These are phyloP conservation scores for Lunasporangiospora selenospora DNA, from an alignment of 192 early-diverging fungal species.

Conservation along the genomic window DNA sequence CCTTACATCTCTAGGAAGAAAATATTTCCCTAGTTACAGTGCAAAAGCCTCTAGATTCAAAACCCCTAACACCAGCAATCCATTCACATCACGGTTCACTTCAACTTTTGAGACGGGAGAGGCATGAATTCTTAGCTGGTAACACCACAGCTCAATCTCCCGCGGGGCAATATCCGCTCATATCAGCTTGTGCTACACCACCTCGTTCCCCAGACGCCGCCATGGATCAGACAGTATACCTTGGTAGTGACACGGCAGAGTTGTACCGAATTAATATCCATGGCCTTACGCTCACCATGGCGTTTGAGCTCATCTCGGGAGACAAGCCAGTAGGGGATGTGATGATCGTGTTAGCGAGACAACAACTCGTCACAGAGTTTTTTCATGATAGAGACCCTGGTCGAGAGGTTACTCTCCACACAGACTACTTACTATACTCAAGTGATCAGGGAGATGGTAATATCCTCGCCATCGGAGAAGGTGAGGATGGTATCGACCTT, in stretches of 20 bases:
- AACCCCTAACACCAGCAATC: neutral
- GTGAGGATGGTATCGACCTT: slow-evolving; percentile 26
- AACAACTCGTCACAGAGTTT: neutral
- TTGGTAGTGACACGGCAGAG: slow-evolving; percentile 39
- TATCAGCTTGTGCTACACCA: slow-evolving; percentile 31
- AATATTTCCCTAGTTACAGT: slow-evolving; percentile 31
- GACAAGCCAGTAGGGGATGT: slow-evolving; percentile 22
- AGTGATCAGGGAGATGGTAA: slow-evolving; percentile 31
- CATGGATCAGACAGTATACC: slow-evolving; percentile 29
- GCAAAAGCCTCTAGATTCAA: neutral
- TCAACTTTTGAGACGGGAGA: slow-evolving; percentile 13
- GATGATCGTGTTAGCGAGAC: slow-evolving; percentile 19
- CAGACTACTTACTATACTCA: slow-evolving; percentile 32
- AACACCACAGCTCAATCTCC: too few relatives aligned
- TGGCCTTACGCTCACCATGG: slow-evolving; percentile 12
- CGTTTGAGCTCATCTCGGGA: slow-evolving; percentile 27
- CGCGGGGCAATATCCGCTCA: slow-evolving; percentile 8
- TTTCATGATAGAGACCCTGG: neutral
- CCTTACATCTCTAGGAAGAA: slow-evolving; percentile 43
- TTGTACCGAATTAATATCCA: slow-evolving; percentile 32
- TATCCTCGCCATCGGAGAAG: slow-evolving; percentile 25
- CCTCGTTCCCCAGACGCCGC: slow-evolving; percentile 6
- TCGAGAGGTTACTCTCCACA: slow-evolving; percentile 12
- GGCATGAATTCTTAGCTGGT: neutral
- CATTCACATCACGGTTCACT: slow-evolving; percentile 20